phyloP scores from a whole-genome alignment of 192 early-diverging fungal species.

The Helicostylum pulchrum region DNA sequence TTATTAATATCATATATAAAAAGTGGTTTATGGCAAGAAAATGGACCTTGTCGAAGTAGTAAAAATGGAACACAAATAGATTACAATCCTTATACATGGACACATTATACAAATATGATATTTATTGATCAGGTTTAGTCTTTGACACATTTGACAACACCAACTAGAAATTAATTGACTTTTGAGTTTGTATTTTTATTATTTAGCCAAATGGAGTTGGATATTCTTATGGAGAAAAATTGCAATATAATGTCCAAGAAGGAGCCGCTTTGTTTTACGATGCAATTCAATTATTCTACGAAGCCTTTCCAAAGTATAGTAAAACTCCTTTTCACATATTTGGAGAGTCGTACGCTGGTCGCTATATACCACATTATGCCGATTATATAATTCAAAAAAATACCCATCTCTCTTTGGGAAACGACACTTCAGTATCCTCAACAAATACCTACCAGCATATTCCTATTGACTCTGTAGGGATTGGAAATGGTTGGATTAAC shows the following conservation, averaged over 20 bases:
- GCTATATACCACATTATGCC: conserved; percentile 93
- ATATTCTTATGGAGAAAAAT: conserved; percentile 75
- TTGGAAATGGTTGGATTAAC: conserved; percentile 93
- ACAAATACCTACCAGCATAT: neutral
- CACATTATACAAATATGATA: conserved; percentile 80
- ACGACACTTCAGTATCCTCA: neutral
- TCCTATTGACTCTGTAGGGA: conserved; percentile 72
- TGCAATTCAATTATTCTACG: conserved; percentile 90
- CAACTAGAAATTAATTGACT: neutral
- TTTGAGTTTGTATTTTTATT: neutral
- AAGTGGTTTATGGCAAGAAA: conserved; percentile 11
- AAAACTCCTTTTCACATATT: conserved; percentile 79
- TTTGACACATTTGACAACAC: neutral
- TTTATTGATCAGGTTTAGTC: conserved; percentile 70
- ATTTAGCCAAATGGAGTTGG: conserved; percentile 81
- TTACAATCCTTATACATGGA: conserved; percentile 81
- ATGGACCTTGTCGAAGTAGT: conserved; percentile 77
- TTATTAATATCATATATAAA: neutral
- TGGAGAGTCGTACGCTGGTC: conserved; percentile 69
- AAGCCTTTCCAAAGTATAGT: conserved; percentile 78
- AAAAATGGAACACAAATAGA: conserved; percentile 63
- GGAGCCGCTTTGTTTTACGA: conserved; percentile 86
- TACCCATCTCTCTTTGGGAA: neutral
- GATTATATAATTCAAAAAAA: conserved; percentile 67
- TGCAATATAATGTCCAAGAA: conserved; percentile 63